Evolutionary conservation across 768 basidiomycete species (phyloP).

Genomic region (Candolleomyces efflorescens): DNA sequence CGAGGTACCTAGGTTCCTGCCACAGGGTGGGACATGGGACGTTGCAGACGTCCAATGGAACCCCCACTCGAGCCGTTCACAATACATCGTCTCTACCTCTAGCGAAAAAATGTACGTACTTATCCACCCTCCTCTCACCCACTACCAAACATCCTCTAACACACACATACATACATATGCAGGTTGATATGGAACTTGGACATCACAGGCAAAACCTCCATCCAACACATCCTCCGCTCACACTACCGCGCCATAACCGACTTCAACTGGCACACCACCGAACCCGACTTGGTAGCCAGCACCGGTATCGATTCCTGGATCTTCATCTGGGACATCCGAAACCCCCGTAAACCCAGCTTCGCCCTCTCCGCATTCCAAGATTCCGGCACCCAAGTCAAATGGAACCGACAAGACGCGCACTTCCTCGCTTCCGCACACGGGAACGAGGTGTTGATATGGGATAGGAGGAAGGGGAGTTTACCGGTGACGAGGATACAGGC

Average conservation of each 20-base stretch:
- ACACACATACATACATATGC: too few species aligned
- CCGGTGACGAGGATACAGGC: conserved; percentile 73
- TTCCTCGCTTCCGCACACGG: conserved; percentile 87
- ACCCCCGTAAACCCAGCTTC: conserved; percentile 64
- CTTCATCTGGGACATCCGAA: conserved; percentile 90
- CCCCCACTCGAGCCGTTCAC: conserved; percentile 67
- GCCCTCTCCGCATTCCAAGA: conserved; percentile 55
- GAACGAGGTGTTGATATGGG: conserved; percentile 90
- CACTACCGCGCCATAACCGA: conserved; percentile 97
- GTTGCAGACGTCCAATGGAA: conserved; percentile 95
- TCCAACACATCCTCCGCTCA: conserved; percentile 79
- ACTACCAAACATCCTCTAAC: too few species aligned
- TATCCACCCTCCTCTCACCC: too few species aligned
- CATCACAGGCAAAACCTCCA: conserved; percentile 67
- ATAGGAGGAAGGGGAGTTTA: conserved; percentile 90
- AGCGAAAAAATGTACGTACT: conserved; percentile 78
- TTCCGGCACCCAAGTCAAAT: conserved; percentile 94
- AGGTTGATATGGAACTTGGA: conserved; percentile 95
- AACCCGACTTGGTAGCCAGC: conserved; percentile 83
- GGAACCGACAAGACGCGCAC: conserved; percentile 86
- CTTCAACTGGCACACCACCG: conserved; percentile 92
- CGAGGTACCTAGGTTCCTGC: conserved; percentile 87
- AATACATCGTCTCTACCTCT: conserved; percentile 86
- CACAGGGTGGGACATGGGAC: conserved; percentile 96
- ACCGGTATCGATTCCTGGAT: conserved; percentile 93